Base-by-base conservation (phyloP, 257 asterid genomes). In the Ilex aquifolium region DNA sequence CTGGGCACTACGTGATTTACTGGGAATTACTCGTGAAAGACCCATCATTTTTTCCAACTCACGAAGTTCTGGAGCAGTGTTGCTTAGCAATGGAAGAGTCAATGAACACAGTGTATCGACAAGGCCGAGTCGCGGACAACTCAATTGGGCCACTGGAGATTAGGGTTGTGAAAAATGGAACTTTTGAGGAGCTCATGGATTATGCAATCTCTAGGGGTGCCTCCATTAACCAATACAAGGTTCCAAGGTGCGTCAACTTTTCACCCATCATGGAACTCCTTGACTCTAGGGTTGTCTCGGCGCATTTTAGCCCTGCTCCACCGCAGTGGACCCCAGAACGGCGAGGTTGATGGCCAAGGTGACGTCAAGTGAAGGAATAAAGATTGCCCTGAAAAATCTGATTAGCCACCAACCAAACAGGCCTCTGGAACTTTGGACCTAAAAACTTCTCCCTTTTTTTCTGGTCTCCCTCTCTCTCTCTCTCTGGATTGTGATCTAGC, bases 161-260 rank as follows among this genome's bases (percentile, higher is more conserved):
- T 13, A 69, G 88, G 81, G 82, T 87, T 0, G 97, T 90, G 65
- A 83, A 75, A 52, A 71, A 30, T 7, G 95, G 95, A 0, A 87
- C 95, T 2, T 90, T 85, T 64, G 97, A 90, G 68, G 95, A 90
- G 69, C 57, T 90, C 5, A 87, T 90, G 97, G 95, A 90, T n/a
- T 82, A 81, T 10, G 95, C 95, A 0, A 90, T 90, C 54, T 78
- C 95, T 0, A 76, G 92, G 65, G 97, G 95, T 36, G 95, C 95
- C 61, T 87, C 97, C 3, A 85, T 90, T 5, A 90, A 83, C 62
- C 97, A 90, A 68, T 90, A 90, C 66, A 87, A 90, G 72, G 95
- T 86, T 31, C 95, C 97, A 4, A 83, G 95, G 79, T 90, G 95
- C 73, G 90, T 90, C 44, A 85, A 75, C 66, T 83, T 69, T 72